Evolutionary conservation across 1,284 basidiomycete species (phyloP), one percentile per base, ranked within the genome.

Genomic region (Chalciporus piperatoides): DNA sequence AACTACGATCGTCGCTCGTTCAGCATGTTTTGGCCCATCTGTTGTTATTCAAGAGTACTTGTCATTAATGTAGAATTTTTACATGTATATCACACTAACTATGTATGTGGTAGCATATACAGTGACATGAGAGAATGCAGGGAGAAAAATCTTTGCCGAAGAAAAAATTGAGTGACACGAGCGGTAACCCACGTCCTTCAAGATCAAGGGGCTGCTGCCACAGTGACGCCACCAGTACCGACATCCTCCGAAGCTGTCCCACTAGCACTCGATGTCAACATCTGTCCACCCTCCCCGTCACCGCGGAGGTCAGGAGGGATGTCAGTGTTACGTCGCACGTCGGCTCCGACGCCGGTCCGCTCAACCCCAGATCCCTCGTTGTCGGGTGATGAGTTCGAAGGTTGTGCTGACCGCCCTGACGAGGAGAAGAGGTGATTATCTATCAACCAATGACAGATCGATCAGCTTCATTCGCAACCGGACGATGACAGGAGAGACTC

Each of bases 361-460:
- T 21, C 53, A 17, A 33, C 30, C 44, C 41, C 41, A 15, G 15
- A 33, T 6, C 14, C n/a, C n/a, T 15, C 33, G 6, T 35, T 15
- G 24, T 36, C 19, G 35, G n/a, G 19, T 15, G 49, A 35, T 11
- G 46, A 15, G 10, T 36, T 44, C 11, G 51, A 36, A n/a, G 37
- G 38, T 21, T 53, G 63, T 25, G 39, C 46, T 19, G 21, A 43
- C 35, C 44, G 46, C 3, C 32, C 21, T 17, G 43, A 25, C 15
- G 46, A 37, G 33, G 64, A 59, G 15, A 79, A 68, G 55, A 80
- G 61, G 51, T 80, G 79, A 55, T 80, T 81, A 59, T 73, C 78
- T 80, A 51, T 40, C 44, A 47, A 30, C 28, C 27, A 52, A 17
- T 33, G 23, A 51, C 37, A 23, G 48, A 48, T 27, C 44, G 15